These are phyloP conservation scores for Metschnikowia arizonensis DNA, from an alignment of 805 yeast genomes.

Conservation along the genomic window DNA sequence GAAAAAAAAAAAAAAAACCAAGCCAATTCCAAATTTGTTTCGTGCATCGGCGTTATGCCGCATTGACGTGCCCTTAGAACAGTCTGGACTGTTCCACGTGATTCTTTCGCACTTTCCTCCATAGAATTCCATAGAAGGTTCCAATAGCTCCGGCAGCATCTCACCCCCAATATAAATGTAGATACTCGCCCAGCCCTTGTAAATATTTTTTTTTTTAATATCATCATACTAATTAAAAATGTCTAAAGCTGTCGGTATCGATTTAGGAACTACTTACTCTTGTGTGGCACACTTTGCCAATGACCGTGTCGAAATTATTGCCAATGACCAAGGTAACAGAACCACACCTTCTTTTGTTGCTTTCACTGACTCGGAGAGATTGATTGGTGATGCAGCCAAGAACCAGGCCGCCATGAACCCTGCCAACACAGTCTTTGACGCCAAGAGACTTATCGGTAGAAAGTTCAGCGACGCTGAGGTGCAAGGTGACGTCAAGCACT, in stretches of 20 bases:
- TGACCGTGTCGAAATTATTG: constrained; percentile 31
- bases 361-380: constrained; percentile 31
- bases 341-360: constrained; percentile 33
- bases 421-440: constrained; percentile 31
- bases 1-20: background rate
- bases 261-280: constrained; percentile 33
- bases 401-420: constrained; percentile 35
- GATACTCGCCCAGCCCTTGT: constrained; percentile 1
- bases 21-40: background rate
- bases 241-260: constrained; percentile 33
- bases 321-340: constrained; percentile 35
- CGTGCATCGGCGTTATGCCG: too few relatives aligned
- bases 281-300: constrained; percentile 33
- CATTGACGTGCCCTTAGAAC: constrained; percentile 5
- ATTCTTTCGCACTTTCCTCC: constrained; percentile 4
- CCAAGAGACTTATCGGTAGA: constrained; percentile 33
- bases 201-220: constrained; percentile 5
- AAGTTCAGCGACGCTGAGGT: constrained; percentile 27
- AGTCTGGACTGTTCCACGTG: constrained; percentile 10
- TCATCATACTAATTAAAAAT: constrained; percentile 14
- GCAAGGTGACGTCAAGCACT: constrained; percentile 29
- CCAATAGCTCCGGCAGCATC: constrained; percentile 9
- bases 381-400: constrained; percentile 34
- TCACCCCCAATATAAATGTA: constrained; percentile 6
- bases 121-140: constrained; percentile 18